Evolutionary conservation across 169 alveolate species (phyloP).

Genomic region (Cryptosporidium meleagridis): DNA sequence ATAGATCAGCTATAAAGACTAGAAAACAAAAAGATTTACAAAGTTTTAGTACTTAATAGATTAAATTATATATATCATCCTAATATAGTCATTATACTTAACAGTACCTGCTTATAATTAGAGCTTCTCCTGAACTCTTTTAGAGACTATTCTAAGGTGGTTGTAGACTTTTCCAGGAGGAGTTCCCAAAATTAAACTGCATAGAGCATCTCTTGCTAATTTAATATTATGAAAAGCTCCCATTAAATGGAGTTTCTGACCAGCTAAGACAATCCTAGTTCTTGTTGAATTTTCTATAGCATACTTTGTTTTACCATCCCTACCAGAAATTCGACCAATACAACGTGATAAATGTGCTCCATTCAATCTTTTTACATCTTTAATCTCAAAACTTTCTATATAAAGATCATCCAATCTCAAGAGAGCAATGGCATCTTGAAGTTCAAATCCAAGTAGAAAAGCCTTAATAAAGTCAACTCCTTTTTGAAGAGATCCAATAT

Average conservation of each 20-base stretch:
- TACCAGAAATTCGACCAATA: conserved; percentile 98
- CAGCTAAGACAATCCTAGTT: conserved; percentile 94
- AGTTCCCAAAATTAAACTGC: conserved; percentile 97
- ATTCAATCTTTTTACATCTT: conserved; percentile 96
- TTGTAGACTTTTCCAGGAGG: conserved; percentile 97
- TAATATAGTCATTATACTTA: not conserved
- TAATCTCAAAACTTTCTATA: conserved; percentile 96
- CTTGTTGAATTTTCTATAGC: conserved; percentile 99
- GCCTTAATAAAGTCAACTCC: conserved; percentile 96
- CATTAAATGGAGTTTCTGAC: conserved; percentile 83
- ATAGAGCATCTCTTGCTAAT: conserved; percentile 97
- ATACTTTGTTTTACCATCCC: conserved; percentile 98
- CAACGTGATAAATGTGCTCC: conserved; percentile 99
- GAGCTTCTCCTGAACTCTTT: conserved; percentile 91
- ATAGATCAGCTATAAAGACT: not conserved
- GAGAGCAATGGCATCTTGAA: conserved; percentile 98
- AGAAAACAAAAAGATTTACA: not conserved
- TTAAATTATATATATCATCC: not conserved
- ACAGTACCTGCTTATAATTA: conserved; percentile 35
- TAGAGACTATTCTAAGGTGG: conserved; percentile 91
- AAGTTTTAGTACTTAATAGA: conserved; percentile 13
- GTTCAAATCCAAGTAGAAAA: conserved; percentile 98
- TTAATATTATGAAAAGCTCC: conserved; percentile 94
- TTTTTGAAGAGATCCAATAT: conserved; percentile 90
- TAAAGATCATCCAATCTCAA: conserved; percentile 97